phyloP scores from a whole-genome alignment of 2,329 filamentous ascomycete genomes.

The Trichophyton mentagrophytes region DNA sequence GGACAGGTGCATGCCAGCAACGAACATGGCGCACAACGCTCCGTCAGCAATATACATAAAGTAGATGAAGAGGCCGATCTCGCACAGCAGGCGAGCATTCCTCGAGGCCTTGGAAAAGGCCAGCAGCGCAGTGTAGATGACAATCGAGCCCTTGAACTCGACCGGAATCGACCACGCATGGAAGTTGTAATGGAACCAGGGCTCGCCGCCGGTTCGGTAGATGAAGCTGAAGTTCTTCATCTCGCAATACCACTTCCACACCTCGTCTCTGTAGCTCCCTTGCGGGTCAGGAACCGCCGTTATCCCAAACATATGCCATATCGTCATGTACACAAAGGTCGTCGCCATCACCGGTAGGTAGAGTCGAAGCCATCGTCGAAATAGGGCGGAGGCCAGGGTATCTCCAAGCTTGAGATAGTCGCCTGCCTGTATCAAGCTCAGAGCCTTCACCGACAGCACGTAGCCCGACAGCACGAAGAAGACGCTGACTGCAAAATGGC shows the following conservation, averaged over 20 bases:
- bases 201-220: conserved; percentile 45
- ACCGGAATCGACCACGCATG: conserved; percentile 54
- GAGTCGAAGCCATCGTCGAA: conserved; percentile 31
- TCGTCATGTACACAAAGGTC: conserved; percentile 30
- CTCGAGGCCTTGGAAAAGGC: conserved; percentile 45
- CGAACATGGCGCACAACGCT: conserved; percentile 49
- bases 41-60: conserved; percentile 57
- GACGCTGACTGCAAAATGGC: conserved; percentile 34
- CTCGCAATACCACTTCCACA: conserved; percentile 42
- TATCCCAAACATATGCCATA: conserved; percentile 43
- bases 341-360: conserved; percentile 32
- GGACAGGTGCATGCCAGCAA: conserved; percentile 48
- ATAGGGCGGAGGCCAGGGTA: conserved; percentile 30
- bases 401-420: conserved; percentile 1
- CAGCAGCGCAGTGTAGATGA: conserved; percentile 46
- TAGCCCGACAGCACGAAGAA: conserved; percentile 40
- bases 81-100: conserved; percentile 43
- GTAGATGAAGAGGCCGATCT: conserved; percentile 46
- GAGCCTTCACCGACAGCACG: conserved; percentile 29
- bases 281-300: conserved; percentile 32
- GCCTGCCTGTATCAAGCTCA: conserved; percentile 28
- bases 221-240: conserved; percentile 58
- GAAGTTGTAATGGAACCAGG: conserved; percentile 46
- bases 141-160: conserved; percentile 51
- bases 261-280: conserved; percentile 35